phyloP scores from a whole-genome alignment of 2,329 filamentous ascomycete species.

The Botrytis pseudocinerea region DNA sequence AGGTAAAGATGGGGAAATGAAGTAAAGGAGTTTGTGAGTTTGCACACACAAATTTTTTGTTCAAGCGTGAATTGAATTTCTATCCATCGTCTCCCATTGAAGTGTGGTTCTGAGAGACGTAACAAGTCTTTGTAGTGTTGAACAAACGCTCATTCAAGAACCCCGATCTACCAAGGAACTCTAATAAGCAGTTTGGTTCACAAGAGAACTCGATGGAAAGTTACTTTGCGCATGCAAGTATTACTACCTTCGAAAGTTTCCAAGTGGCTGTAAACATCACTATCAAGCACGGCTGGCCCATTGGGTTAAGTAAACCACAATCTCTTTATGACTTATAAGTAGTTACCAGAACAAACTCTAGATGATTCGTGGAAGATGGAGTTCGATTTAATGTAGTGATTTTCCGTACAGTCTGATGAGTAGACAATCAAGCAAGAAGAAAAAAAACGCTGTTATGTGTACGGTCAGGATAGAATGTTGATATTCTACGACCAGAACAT shows the following conservation, averaged over 20 bases:
- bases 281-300: not conserved
- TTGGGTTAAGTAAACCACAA: no score
- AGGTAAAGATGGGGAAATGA: fast-evolving
- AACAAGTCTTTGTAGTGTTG: fast-evolving
- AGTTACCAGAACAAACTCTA: not conserved
- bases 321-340: no score
- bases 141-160: not conserved
- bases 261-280: not conserved
- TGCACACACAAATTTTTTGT: not conserved
- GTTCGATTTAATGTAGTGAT: no score
- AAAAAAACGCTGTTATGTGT: not conserved
- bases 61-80: not conserved
- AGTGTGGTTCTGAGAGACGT: not conserved
- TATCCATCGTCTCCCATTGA: not conserved
- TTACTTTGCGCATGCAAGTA: not conserved
- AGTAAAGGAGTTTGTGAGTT: not conserved
- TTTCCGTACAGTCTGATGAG: no score
- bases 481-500: not conserved
- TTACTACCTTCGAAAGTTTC: not conserved
- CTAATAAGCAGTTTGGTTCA: not conserved
- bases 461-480: not conserved
- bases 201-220: fast-evolving
- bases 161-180: not conserved
- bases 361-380: no score
- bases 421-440: no score